A percentile compares a stretch with the other conserved stretches of the same genome.
Conservation (phyloP, 805 yeast genomes). For the Lachancea fermentati region DNA sequence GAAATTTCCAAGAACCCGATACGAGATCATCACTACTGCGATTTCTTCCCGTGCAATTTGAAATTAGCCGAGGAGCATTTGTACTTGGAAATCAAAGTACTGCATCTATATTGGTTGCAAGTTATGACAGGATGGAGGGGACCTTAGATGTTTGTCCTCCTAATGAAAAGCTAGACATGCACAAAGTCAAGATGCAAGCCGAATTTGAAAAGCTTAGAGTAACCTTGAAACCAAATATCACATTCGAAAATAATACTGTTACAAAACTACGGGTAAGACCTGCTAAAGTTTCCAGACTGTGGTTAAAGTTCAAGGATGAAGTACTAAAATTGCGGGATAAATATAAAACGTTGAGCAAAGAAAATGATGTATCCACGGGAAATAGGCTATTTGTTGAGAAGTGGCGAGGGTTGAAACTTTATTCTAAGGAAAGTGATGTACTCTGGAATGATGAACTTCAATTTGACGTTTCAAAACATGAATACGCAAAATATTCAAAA, state of each 20-base stretch:
- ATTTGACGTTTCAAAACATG: constrained; percentile 40
- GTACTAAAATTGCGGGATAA: neutral
- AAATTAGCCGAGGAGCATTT: constrained; percentile 60
- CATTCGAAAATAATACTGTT: constrained; percentile 40
- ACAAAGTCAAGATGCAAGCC: constrained; percentile 41
- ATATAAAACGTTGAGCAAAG: neutral
- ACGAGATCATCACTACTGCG: constrained; percentile 22
- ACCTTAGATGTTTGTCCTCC: constrained; percentile 49
- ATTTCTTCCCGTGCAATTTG: constrained; percentile 57
- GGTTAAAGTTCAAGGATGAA: constrained; percentile 1
- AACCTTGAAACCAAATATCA: constrained; percentile 63
- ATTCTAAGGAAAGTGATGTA: constrained; percentile 21
- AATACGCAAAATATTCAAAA: constrained; percentile 77
- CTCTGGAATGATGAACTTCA: constrained; percentile 27
- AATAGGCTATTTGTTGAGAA: constrained; percentile 24
- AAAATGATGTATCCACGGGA: neutral
- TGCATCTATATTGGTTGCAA: constrained; percentile 60
- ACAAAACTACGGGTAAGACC: constrained; percentile 1
- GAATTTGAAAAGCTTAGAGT: constrained; percentile 49
- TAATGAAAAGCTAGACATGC: constrained; percentile 51
- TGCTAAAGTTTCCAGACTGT: neutral
- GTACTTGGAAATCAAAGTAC: constrained; percentile 78
- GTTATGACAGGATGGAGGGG: constrained; percentile 52
- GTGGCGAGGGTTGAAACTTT: constrained; percentile 80
- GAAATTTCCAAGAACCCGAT: constrained; percentile 11